Base-by-base conservation (phyloP, 352 stramenopile genomes). In the Thalassiosira delicatula region DNA sequence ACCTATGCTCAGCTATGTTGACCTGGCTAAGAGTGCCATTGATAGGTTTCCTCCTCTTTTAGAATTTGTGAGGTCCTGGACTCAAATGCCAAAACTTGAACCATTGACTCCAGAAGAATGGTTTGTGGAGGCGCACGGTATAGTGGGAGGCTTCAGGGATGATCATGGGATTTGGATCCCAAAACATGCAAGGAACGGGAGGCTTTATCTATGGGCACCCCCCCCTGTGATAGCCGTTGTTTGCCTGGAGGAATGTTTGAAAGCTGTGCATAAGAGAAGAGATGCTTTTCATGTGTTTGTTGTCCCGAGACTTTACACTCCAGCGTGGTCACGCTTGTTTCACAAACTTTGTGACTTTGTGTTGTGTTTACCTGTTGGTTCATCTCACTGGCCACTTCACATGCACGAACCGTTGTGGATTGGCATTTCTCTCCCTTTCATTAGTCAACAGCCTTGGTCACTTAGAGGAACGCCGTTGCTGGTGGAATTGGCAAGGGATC, bases 331-430 rank as follows among this genome's bases (percentile, higher is more conserved):
- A 19, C 56, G 56, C 25, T 19, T 44, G 17, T 65, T 65, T 12
- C 14, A 42, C 25, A 65, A 60, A 17, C 21, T 32, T 9, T 29
- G 19, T 29, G 51, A 60, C 33, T 32, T 60, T 56, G n/a, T 23
- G 9, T 56, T 56, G 8, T 3, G 25, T 5, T 12, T 56, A 3
- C 37, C 37, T 46, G 8, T n/a, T 27, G 8, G 3, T 32, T 14
- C 14, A 44, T 12, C 27, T 46, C 49, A 76, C 59, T 84, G 76
- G 76, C 76, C 69, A 17, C 3, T 17, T 33, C 3, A 9, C 1
- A 80, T 80, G 76, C 57, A 37, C 56, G 84, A 90, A 78, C 81
- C 81, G 46, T 33, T 87, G 25, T 74, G 42, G 27, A 19, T 90
- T 37, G 72, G 56, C 35, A 60, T 90, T 71, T 12, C 63, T 61